Conservation (phyloP, 768 basidiomycete species). For the Boletus rufocinnamomeus region DNA sequence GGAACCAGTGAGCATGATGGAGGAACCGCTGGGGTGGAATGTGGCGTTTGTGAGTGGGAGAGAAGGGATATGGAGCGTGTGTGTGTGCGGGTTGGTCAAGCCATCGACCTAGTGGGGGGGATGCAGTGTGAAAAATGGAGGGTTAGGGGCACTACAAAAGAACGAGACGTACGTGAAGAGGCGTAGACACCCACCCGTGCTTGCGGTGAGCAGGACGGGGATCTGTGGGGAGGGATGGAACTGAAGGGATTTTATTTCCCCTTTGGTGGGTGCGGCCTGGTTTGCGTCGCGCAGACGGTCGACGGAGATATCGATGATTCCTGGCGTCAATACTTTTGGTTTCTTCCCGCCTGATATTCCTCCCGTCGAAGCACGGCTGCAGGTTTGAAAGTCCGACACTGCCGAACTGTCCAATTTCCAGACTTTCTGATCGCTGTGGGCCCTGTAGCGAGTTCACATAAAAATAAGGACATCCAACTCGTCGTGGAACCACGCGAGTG, state of each 20-base stretch:
- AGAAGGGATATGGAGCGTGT: slow-evolving; percentile 87
- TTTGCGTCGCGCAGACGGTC: slow-evolving; percentile 92
- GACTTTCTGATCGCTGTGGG: background rate
- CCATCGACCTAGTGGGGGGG: slow-evolving; percentile 76
- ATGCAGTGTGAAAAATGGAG: slow-evolving; percentile 4
- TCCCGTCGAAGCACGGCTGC: slow-evolving; percentile 59
- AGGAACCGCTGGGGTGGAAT: slow-evolving; percentile 88
- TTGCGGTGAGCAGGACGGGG: slow-evolving; percentile 83
- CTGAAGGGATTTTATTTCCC: slow-evolving; percentile 73
- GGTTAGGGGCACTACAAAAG: background rate
- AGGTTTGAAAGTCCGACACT: no score
- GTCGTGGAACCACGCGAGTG: background rate
- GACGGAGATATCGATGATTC: slow-evolving; percentile 71
- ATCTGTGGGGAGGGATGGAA: slow-evolving; percentile 88
- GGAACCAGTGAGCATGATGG: slow-evolving; percentile 81
- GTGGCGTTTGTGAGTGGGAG: slow-evolving; percentile 75
- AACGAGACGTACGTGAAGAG: slow-evolving; percentile 77
- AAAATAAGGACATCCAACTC: background rate
- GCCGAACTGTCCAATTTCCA: no score
- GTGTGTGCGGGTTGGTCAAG: slow-evolving; percentile 85
- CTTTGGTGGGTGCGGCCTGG: slow-evolving; percentile 65
- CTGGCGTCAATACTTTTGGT: slow-evolving; percentile 47
- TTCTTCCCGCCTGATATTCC: slow-evolving; percentile 51
- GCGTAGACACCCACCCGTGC: slow-evolving; percentile 84
- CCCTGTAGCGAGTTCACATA: background rate